Evolutionary conservation across 2,329 filamentous ascomycete species (phyloP).

Genomic region (Dactylellina haptotyla): DNA sequence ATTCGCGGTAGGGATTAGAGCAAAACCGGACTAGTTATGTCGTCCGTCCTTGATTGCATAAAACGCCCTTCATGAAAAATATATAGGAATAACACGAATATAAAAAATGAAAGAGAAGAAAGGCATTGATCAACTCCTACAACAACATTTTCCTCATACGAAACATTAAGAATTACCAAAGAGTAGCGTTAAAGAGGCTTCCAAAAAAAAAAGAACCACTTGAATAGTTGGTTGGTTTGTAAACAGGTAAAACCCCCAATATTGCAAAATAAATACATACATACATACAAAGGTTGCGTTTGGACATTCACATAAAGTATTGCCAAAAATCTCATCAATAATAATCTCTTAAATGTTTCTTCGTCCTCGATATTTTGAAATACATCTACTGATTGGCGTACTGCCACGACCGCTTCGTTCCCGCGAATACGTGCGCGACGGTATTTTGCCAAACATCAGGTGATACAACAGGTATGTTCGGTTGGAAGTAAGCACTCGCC

Average conservation of each 20-base stretch:
- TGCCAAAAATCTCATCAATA: background rate
- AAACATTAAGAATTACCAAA: too few species aligned
- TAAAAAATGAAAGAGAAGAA: too few species aligned
- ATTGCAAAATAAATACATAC: background rate
- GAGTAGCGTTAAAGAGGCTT: too few species aligned
- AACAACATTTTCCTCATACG: too few species aligned
- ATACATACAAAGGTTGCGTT: background rate
- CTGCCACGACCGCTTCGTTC: conserved; percentile 58
- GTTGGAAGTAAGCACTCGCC: conserved; percentile 62
- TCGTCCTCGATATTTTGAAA: too few species aligned
- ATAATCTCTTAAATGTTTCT: background rate
- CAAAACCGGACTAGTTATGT: too few species aligned
- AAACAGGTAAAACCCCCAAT: background rate
- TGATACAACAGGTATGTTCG: conserved; percentile 45
- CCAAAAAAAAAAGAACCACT: background rate
- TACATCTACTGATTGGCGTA: conserved; percentile 49
- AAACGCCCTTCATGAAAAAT: too few species aligned
- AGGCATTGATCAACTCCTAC: too few species aligned
- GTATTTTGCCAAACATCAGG: conserved; percentile 50
- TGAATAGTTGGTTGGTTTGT: background rate
- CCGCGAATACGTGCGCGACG: conserved; percentile 58
- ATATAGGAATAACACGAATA: too few species aligned
- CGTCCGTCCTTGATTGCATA: too few species aligned
- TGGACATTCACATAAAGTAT: background rate
- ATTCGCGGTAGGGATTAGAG: too few species aligned